Evolutionary conservation across 1,139 yeast species (phyloP).

Genomic region (Nakaseomyces delphensis): DNA sequence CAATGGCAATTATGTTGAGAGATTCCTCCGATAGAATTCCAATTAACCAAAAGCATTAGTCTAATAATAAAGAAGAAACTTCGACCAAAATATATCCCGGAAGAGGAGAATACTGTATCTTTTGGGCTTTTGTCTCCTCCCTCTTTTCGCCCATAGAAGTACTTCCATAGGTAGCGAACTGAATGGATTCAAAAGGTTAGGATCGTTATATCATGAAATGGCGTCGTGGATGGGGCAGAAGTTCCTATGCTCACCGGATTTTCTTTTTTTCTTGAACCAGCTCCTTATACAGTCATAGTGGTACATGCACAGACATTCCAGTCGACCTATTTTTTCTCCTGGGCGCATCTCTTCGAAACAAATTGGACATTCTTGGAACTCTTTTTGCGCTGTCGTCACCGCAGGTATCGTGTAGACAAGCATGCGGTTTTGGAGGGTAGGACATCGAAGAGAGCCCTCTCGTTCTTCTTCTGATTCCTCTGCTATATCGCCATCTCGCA

Average conservation of each 20-base stretch:
- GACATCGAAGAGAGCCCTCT: slow-evolving; percentile 10
- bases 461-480: slow-evolving; percentile 6
- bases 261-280: slow-evolving; percentile 76
- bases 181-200: no score
- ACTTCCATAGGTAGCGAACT: no score
- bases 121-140: no score
- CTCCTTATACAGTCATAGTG: slow-evolving; percentile 83
- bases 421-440: slow-evolving; percentile 57
- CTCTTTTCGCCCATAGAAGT: no score
- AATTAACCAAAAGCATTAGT: no score
- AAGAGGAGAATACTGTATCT: no score
- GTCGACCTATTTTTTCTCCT: slow-evolving; percentile 82
- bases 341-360: slow-evolving; percentile 82
- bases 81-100: no score
- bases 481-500: no score
- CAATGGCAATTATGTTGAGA: no score
- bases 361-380: slow-evolving; percentile 74
- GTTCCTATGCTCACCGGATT: slow-evolving; percentile 12
- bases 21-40: no score
- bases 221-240: slow-evolving; percentile 28
- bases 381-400: slow-evolving; percentile 20
- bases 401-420: slow-evolving; percentile 65
- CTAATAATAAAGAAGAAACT: no score
- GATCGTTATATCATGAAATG: slow-evolving; percentile 6
- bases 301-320: slow-evolving; percentile 90